phyloP scores from a whole-genome alignment of 129 eudicot species.

The Pulicaria dysenterica region DNA sequence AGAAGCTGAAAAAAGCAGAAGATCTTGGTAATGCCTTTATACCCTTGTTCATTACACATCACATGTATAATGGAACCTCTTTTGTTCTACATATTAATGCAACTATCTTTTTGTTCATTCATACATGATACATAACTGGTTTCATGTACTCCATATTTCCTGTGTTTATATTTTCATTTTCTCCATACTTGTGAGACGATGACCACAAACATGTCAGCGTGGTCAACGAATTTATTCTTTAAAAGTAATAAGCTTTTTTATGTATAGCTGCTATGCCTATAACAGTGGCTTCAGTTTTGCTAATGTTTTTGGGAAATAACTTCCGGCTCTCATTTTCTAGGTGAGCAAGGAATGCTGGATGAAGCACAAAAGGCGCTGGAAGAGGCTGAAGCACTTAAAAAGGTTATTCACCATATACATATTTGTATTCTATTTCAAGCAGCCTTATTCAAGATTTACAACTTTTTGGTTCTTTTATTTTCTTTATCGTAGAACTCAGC shows the following conservation, averaged over 20 bases:
- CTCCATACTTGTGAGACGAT: too few species aligned
- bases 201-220: too few species aligned
- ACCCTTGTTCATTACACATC: background rate
- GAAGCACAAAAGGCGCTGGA: slow-evolving; percentile 94
- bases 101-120: too few species aligned
- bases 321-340: slow-evolving; percentile 40
- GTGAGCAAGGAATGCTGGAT: slow-evolving; percentile 97
- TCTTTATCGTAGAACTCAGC: slow-evolving; percentile 20
- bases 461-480: slow-evolving; percentile 8
- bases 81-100: too few species aligned
- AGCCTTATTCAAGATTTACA: slow-evolving; percentile 3
- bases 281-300: background rate
- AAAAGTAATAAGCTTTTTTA: background rate
- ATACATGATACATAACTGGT: too few species aligned
- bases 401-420: slow-evolving; percentile 48
- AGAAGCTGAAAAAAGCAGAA: slow-evolving; percentile 96
- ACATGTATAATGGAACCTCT: background rate
- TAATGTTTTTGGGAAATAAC: background rate
- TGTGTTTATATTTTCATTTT: background rate
- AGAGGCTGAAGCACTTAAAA: slow-evolving; percentile 98
- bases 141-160: background rate
- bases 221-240: background rate
- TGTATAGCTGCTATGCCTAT: background rate
- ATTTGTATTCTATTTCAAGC: background rate
- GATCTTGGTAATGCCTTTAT: slow-evolving; percentile 66